Evolutionary conservation across 148 eudicot genomes (phyloP), one percentile per base, ranked within the genome.

Genomic region (Linanthus parryae): DNA sequence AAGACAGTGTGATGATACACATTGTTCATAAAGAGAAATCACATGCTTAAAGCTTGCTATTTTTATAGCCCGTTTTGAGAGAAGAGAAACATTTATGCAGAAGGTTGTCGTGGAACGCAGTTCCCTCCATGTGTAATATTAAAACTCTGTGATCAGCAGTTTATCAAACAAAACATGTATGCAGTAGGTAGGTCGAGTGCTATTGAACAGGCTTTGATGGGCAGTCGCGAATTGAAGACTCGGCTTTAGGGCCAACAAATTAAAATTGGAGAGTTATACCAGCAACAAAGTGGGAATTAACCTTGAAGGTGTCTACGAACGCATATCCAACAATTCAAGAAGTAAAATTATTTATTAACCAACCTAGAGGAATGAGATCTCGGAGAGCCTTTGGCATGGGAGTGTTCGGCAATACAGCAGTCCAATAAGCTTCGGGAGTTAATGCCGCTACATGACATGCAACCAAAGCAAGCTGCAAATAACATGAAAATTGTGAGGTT

Each of bases 361-460:
- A 48, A 21, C 7, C 11, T 24, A 57, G 44, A 28, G 45, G 29
- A 29, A 71, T 31, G 21, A 57, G 16, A n/a, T 65, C 38, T 49
- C n/a, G n/a, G 36, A 71, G 49, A 5, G 71, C 37, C 30, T 65
- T 37, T n/a, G 70, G 75, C 71, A 71, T 65, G 36, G 66, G 48
- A 37, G 66, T 59, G 48, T 57, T 59, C 16, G 75, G 71, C 58
- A 71, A 39, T 58, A 48, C 55, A 29, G 24, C 19, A 9, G 59
- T 71, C 75, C 75, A 71, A 34, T 65, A 71, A 16, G 52, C 56
- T 55, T 56, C 66, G 17, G 70, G 71, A 23, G 75, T 31, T 27
- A 49, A 1, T 17, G 61, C 51, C 37, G 61, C 69, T 46, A 49
- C 2, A 26, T n/a, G n/a, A n/a, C 47, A 50, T 36, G 38, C 53